Conservation (phyloP, 257 asterid species). For the Solanum habrochaites region DNA sequence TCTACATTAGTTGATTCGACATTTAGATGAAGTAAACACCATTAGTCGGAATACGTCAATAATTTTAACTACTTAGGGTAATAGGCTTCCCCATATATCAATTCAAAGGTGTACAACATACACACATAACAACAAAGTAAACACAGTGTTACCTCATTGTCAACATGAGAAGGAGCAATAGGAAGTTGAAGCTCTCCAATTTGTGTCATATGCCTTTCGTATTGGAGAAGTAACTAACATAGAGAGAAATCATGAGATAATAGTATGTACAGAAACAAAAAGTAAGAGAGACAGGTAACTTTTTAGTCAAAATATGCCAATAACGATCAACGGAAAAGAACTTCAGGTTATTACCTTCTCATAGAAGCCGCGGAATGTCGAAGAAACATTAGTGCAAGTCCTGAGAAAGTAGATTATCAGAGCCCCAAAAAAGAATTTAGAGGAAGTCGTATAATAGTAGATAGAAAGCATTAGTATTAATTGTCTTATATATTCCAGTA, state of each 20-base stretch:
- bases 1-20: neutral
- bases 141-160: constrained; percentile 41
- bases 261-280: neutral
- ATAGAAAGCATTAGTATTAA: neutral
- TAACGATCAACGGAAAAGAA: neutral
- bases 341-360: constrained; percentile 51
- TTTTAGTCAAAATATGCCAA: neutral
- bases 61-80: neutral
- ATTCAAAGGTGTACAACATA: neutral
- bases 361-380: constrained; percentile 87
- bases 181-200: constrained; percentile 77
- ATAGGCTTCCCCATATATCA: neutral
- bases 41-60: neutral
- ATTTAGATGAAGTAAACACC: neutral
- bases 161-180: constrained; percentile 26
- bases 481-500: neutral
- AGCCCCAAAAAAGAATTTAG: neutral
- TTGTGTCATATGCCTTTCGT: constrained; percentile 59
- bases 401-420: constrained; percentile 16
- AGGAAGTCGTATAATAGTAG: neutral
- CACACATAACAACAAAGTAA: neutral
- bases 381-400: constrained; percentile 92
- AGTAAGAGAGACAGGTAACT: neutral
- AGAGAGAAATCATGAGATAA: neutral
- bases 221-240: constrained; percentile 67